Evolutionary conservation across 345 rosid genomes (phyloP).

Genomic region (Hypericum perforatum): DNA sequence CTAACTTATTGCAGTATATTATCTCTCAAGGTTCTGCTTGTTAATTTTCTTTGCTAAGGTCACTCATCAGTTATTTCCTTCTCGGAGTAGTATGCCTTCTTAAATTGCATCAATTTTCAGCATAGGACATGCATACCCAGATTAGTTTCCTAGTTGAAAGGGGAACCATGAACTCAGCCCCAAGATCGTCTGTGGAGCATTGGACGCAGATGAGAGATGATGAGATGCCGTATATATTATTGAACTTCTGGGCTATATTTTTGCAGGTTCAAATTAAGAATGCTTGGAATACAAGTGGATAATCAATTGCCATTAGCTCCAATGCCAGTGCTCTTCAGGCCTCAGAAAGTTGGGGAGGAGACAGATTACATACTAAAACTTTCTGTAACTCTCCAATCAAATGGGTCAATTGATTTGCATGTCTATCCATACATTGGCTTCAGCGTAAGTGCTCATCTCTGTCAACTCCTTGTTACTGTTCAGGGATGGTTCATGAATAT

Average conservation of each 20-base stretch:
- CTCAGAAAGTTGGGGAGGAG: conserved; percentile 69
- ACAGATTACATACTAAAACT: conserved; percentile 63
- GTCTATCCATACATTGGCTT: conserved; percentile 85
- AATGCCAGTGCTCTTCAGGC: conserved; percentile 94
- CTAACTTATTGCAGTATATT: no score
- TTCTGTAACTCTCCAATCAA: conserved; percentile 66
- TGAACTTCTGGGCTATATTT: background rate
- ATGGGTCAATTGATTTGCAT: conserved; percentile 69
- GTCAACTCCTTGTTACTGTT: no score
- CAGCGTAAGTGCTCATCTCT: conserved; percentile 35
- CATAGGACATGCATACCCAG: background rate
- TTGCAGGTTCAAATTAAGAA: conserved; percentile 72
- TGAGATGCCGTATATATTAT: no score
- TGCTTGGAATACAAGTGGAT: conserved; percentile 84
- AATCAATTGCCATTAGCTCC: conserved; percentile 92
- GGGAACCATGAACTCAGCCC: no score
- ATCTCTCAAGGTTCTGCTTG: no score
- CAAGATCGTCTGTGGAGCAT: no score
- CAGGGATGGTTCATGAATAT: no score
- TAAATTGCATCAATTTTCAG: background rate
- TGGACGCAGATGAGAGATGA: no score
- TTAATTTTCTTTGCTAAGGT: no score
- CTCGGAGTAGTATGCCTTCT: background rate
- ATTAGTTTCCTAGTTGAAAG: background rate
- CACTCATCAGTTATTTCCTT: no score